Percentiles rank a stretch among this genome's conserved stretches.
Evolutionary conservation across 139 green algal genomes (phyloP).

Genomic region (Tetraselmis striata): DNA sequence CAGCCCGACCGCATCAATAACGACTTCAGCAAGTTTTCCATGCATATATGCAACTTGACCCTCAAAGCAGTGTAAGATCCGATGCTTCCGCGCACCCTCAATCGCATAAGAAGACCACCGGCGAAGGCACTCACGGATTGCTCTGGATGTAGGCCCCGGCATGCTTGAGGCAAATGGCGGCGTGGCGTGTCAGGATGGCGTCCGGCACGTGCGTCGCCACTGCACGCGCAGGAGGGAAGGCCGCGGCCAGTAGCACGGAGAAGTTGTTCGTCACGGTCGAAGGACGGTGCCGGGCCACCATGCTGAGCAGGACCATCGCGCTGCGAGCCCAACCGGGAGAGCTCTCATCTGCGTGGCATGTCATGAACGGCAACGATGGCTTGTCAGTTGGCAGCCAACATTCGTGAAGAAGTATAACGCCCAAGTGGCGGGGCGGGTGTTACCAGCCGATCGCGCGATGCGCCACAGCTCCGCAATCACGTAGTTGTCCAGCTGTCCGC

Average conservation of each 20-base stretch:
- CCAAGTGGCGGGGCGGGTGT: no score
- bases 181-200: conserved; percentile 48
- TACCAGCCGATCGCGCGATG: no score
- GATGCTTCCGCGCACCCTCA: no score
- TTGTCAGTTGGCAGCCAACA: background rate
- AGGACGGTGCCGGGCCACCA: conserved; percentile 42
- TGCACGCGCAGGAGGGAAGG: conserved; percentile 6
- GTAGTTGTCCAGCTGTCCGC: background rate
- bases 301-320: conserved; percentile 54
- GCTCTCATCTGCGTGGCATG: background rate
- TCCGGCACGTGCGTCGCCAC: conserved; percentile 21
- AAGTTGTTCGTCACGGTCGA: conserved; percentile 38
- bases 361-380: background rate
- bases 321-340: conserved; percentile 8
- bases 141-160: background rate
- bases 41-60: no score
- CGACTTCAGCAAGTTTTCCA: no score
- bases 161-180: conserved; percentile 32
- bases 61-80: no score
- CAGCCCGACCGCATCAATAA: no score
- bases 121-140: background rate
- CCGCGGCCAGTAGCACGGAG: conserved; percentile 35
- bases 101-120: no score
- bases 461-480: conserved; percentile 20
- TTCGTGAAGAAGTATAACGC: background rate